Conservation (phyloP, 1,284 basidiomycete species). For the Gymnopus androsaceus region DNA sequence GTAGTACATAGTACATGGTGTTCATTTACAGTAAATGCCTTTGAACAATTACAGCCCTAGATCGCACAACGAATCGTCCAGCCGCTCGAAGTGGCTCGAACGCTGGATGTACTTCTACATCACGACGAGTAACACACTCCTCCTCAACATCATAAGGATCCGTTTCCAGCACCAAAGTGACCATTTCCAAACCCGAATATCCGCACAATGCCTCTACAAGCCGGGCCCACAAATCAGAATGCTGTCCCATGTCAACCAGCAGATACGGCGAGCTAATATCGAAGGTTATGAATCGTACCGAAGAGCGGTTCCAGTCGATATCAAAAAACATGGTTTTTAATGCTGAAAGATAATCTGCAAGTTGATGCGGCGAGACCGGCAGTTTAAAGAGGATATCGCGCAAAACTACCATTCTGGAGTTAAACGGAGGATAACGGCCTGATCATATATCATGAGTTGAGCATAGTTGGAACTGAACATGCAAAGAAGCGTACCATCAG, state of each 20-base stretch:
- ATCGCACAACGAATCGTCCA: not conserved
- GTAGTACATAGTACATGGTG: no score
- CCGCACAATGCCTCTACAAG: not conserved
- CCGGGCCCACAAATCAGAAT: slow-evolving; percentile 2
- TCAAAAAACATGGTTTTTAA: not conserved
- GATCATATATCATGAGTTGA: no score
- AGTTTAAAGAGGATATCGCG: not conserved
- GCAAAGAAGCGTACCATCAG: not conserved
- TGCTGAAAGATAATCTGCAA: not conserved
- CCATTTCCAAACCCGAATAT: not conserved
- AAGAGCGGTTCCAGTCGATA: not conserved
- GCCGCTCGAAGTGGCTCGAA: not conserved
- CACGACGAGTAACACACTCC: not conserved
- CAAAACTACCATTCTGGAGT: no score
- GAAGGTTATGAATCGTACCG: not conserved
- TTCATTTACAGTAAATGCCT: no score
- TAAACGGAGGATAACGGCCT: no score
- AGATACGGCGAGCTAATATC: not conserved
- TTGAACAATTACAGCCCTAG: no score
- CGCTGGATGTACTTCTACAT: slow-evolving; percentile 1
- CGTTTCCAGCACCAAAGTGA: not conserved
- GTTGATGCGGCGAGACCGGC: not conserved
- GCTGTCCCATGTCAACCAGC: slow-evolving; percentile 1
- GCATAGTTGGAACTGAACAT: not conserved
- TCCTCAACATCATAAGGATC: not conserved